phyloP scores from a whole-genome alignment of 169 alveolate species.

The Cryptosporidium ryanae region DNA sequence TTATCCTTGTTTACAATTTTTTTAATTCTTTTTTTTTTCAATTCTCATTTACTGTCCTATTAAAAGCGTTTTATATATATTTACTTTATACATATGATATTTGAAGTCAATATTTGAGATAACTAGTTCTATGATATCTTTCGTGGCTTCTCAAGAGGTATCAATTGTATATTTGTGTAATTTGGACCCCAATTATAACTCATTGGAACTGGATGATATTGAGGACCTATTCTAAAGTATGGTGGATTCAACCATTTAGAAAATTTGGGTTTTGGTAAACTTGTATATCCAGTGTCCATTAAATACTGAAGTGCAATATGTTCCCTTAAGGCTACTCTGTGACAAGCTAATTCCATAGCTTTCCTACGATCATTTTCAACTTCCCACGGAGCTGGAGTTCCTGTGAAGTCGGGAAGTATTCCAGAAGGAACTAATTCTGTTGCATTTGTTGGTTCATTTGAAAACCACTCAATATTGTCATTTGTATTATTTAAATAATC shows the following conservation, averaged over 20 bases:
- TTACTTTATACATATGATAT: background rate
- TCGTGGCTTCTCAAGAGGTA: constrained; percentile 60
- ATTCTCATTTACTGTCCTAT: background rate
- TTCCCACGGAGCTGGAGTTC: constrained; percentile 75
- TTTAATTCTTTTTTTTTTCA: background rate
- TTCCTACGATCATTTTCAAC: constrained; percentile 72
- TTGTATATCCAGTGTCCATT: constrained; percentile 64
- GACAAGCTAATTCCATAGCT: constrained; percentile 75
- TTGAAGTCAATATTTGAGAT: too few species aligned
- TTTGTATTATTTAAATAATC: constrained; percentile 65
- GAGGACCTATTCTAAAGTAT: constrained; percentile 58
- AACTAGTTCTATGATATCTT: constrained; percentile 6
- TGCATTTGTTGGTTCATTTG: constrained; percentile 64
- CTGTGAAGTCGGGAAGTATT: constrained; percentile 59
- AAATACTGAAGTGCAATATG: constrained; percentile 69
- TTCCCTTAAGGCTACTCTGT: constrained; percentile 69
- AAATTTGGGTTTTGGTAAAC: constrained; percentile 53
- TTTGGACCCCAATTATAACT: constrained; percentile 75
- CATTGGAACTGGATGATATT: constrained; percentile 73
- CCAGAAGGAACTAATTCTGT: constrained; percentile 69
- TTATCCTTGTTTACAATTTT: background rate
- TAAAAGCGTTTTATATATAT: background rate
- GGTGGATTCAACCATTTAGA: constrained; percentile 74
- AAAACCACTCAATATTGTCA: constrained; percentile 68
- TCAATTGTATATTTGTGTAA: constrained; percentile 67